Conservation (phyloP, 768 basidiomycete genomes). For the Kwoniella sp. region DNA sequence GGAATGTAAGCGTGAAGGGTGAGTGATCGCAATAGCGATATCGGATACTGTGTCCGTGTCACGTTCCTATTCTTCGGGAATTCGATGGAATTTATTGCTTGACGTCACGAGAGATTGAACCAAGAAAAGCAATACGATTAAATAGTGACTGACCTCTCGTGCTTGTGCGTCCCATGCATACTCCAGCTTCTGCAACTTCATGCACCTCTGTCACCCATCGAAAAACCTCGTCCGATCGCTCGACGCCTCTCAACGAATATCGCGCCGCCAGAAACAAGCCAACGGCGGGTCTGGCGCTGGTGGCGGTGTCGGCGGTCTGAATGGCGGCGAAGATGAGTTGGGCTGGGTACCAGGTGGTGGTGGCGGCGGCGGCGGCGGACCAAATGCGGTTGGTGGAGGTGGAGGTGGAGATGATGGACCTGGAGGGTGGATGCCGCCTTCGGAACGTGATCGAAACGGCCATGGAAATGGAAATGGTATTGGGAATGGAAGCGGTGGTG, state of each 20-base stretch:
- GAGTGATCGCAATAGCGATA: constrained; percentile 26
- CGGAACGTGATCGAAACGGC: constrained; percentile 13
- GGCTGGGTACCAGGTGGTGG: constrained; percentile 46
- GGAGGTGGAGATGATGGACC: constrained; percentile 27
- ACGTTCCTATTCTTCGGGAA: background rate
- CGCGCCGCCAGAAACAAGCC: constrained; percentile 30
- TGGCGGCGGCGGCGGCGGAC: constrained; percentile 6
- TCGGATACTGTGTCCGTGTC: background rate
- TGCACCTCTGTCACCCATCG: constrained; percentile 89
- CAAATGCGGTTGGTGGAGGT: too few relatives aligned
- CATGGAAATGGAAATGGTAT: background rate
- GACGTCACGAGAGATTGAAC: too few relatives aligned
- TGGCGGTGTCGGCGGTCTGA: constrained; percentile 12
- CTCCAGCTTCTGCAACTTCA: constrained; percentile 93
- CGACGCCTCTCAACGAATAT: constrained; percentile 75
- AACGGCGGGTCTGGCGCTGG: constrained; percentile 18
- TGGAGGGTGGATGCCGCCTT: constrained; percentile 27
- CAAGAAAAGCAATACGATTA: too few relatives aligned
- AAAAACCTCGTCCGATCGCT: constrained; percentile 78
- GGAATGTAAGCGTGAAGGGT: constrained; percentile 86
- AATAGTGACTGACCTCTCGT: too few relatives aligned
- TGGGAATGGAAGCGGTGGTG: background rate
- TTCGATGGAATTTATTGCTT: background rate
- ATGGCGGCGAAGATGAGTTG: constrained; percentile 27
- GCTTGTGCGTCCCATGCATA: too few relatives aligned